Percentiles rank a stretch among this genome's conserved stretches.
phyloP scores from a whole-genome alignment of 2,329 filamentous ascomycete species.

The Colletotrichum cereale region DNA sequence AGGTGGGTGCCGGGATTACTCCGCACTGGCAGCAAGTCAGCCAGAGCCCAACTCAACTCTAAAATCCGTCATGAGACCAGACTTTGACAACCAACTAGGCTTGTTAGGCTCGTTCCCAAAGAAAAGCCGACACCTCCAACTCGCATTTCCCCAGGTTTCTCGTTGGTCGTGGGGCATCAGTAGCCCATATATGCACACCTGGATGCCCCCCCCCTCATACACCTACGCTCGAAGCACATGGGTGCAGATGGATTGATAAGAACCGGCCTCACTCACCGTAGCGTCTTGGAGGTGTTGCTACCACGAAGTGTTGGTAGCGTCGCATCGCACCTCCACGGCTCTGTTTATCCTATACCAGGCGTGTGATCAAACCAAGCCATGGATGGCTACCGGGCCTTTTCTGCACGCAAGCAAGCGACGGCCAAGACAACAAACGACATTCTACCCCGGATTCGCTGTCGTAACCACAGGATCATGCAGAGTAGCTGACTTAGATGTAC shows the following conservation, averaged over 20 bases:
- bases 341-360: constrained; percentile 9
- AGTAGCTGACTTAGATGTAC: not conserved
- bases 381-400: not conserved
- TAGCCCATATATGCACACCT: constrained; percentile 8
- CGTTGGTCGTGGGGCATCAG: constrained; percentile 9
- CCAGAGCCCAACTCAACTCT: not conserved
- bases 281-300: constrained; percentile 1
- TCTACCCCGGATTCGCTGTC: constrained; percentile 21
- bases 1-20: not conserved
- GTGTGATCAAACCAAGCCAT: constrained; percentile 17
- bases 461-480: not conserved
- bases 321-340: constrained; percentile 18
- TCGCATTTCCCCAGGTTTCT: not conserved
- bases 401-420: not conserved
- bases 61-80: constrained; percentile 16
- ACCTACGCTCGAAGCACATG: constrained; percentile 15
- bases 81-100: constrained; percentile 10
- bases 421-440: constrained; percentile 17
- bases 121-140: not conserved
- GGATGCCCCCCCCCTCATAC: not conserved
- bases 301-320: not conserved
- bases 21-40: not conserved
- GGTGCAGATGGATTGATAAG: constrained; percentile 5
- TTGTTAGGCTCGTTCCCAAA: not conserved
- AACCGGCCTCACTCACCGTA: not conserved